Evolutionary conservation across 768 basidiomycete genomes (phyloP).

Genomic region (Boletus rubroflammeus): DNA sequence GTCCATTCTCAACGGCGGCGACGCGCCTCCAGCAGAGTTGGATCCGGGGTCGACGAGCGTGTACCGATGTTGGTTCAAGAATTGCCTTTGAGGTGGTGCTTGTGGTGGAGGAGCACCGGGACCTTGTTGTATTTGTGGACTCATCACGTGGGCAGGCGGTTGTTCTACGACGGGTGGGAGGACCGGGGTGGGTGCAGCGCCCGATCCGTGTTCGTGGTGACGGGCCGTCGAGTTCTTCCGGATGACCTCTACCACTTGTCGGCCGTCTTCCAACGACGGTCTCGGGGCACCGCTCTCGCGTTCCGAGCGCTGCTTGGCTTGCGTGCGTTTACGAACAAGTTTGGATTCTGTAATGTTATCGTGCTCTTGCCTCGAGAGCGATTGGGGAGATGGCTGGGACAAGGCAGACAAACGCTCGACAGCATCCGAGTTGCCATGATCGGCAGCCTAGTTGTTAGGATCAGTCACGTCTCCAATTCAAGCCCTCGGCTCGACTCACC

Average conservation of each 20-base stretch:
- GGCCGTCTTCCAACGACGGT: conserved; percentile 33
- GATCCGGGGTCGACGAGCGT: conserved; percentile 43
- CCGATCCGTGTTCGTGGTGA: conserved; percentile 12
- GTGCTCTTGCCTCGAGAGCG: conserved; percentile 77
- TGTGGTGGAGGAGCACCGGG: neutral
- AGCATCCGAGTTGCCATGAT: conserved; percentile 82
- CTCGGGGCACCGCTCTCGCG: conserved; percentile 15
- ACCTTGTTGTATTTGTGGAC: conserved; percentile 1
- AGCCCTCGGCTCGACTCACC: conserved; percentile 33
- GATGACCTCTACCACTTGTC: conserved; percentile 51
- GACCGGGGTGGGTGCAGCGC: neutral
- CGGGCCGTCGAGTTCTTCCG: conserved; percentile 45
- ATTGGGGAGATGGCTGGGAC: conserved; percentile 52
- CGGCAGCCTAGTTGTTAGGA: conserved; percentile 51
- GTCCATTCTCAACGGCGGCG: conserved; percentile 16
- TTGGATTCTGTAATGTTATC: conserved; percentile 72
- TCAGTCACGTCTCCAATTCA: neutral
- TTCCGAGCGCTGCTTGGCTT: conserved; percentile 56
- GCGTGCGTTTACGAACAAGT: conserved; percentile 79
- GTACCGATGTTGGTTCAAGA: conserved; percentile 43
- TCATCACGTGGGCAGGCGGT: neutral
- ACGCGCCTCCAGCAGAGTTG: conserved; percentile 1
- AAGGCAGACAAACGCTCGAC: conserved; percentile 67
- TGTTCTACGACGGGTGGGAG: conserved; percentile 19
- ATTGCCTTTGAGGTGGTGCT: conserved; percentile 19